Evolutionary conservation across 2,329 filamentous ascomycete species (phyloP), one percentile per base, ranked within the genome.

Genomic region (Phoma sp.): DNA sequence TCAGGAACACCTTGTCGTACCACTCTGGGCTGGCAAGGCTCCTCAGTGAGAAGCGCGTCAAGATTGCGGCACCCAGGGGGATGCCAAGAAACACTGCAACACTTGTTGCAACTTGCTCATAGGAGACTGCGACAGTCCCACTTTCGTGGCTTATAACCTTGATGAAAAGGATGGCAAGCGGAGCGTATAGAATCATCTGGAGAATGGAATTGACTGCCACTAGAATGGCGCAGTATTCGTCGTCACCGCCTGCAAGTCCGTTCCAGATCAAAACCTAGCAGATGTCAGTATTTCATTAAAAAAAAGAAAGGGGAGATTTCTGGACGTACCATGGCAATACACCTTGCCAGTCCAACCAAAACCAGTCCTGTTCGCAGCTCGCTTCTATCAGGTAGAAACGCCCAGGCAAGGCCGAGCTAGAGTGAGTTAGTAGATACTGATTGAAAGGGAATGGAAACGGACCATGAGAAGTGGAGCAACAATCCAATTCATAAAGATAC

Each of bases 181-280:
- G 78, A 7, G 78, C 78, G 53, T 77, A 80, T 2, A 80, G 66
- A 7, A 81, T 77, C 43, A 81, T 80, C 61, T 81, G 78, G 46
- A 81, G 58, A 5, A 81, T 73, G 17, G 74, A 78, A 59, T 81
- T 81, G n/a, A 80, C 74, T 1, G 78, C 79, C 5, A 81, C 79
- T 3, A 81, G 75, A 1, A 81, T 75, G 11, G 91, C 92, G 72
- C 91, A 96, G 74, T 96, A 96, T 62, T 96, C 88, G 5, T 75
- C 78, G 60, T 96, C 89, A 5, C 92, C 92, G 1, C n/a, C 87
- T 0, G 92, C 90, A 0, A 92, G 78, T 4, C 84, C 85, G 0
- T 86, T 95, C 92, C 91, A 96, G 56, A 96, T 89, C 4, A 90
- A n/a, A n/a, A n/a, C n/a, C n/a, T n/a, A n/a, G n/a, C n/a, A n/a